Evolutionary conservation across 2,329 filamentous ascomycete genomes (phyloP), one percentile per base, ranked within the genome.

Genomic region (Nemania sp.): DNA sequence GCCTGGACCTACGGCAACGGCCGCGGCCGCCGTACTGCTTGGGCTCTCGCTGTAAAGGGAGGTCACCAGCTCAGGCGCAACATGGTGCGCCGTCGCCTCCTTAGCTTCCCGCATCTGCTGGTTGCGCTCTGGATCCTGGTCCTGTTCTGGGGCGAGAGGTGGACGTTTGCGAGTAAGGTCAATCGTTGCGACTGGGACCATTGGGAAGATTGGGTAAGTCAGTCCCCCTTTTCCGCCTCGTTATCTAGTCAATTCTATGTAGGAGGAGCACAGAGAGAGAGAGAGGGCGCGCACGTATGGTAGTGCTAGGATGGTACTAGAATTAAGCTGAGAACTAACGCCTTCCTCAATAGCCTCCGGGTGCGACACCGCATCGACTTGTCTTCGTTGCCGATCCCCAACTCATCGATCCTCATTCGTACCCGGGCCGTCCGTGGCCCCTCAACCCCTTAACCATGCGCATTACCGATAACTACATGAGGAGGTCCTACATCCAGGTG

Each of bases 351-450:
- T 76, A 97, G 96, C 93, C 94, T 61, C 81, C 87, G 75, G 89
- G 86, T 73, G 91, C 94, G 58, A 89, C 87, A 38, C 96, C 96
- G 29, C 94, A 98, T 79, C 93, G 90, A 77, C 86, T 97, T 73
- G 85, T 93, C 73, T 90, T 98, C 77, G 86, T 98, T 72, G 93
- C 94, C 68, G 94, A 98, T 77, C 94, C 94, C 51, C 94, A 98
- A 79, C 87, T 98, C 66, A 93, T 96, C 76, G 94, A 98, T 80
- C 93, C 94, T 62, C 93, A 98, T 79, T 97, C 94, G n/a, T 98
- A 98, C 76, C 93, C 94, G 2, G 93, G 92, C 73, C 90, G 94
- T 26, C 87, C 87, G 7, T 89, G 87, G 85, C 85, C 86, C 27
- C 76, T 90, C 20, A 86, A 83, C 68, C 79, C 85, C 11, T 71